phyloP scores from a whole-genome alignment of 306 rosid species.

The Sicyos edulis region DNA sequence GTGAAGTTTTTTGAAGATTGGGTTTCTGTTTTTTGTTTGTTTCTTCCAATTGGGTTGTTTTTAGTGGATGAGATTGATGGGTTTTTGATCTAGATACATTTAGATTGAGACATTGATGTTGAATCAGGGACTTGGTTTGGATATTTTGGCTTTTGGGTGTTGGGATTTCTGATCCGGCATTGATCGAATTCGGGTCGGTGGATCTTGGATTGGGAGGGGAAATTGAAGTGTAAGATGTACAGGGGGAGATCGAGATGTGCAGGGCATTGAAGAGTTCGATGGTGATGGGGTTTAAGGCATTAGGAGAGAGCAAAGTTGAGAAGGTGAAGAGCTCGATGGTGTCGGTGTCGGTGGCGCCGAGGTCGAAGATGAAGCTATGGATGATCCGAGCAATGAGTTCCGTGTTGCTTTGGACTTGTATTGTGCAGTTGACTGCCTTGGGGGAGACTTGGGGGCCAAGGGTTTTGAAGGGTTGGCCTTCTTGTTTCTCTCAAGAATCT shows the following conservation, averaged over 20 bases:
- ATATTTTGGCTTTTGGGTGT: background rate
- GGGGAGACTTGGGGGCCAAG: slow-evolving; percentile 96
- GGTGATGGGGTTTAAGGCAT: slow-evolving; percentile 63
- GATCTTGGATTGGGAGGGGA: slow-evolving; percentile 16
- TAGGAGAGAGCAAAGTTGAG: slow-evolving; percentile 49
- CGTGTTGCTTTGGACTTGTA: slow-evolving; percentile 81
- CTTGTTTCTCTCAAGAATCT: slow-evolving; percentile 72
- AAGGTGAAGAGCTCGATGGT: slow-evolving; percentile 48
- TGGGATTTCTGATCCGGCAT: slow-evolving; percentile 33
- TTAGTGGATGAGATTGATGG: background rate
- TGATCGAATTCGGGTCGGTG: slow-evolving; percentile 28
- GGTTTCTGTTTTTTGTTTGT: too few relatives aligned
- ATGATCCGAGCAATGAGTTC: slow-evolving; percentile 85
- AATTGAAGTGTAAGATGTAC: slow-evolving; percentile 13
- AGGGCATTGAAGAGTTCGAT: slow-evolving; percentile 23
- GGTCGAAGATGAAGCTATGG: slow-evolving; percentile 87
- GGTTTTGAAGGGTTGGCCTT: slow-evolving; percentile 98
- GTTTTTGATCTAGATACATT: background rate
- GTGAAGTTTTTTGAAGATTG: background rate
- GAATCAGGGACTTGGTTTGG: too few relatives aligned
- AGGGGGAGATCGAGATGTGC: slow-evolving; percentile 36
- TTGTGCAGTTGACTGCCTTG: slow-evolving; percentile 79
- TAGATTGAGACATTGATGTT: too few relatives aligned
- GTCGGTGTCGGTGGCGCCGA: slow-evolving; percentile 22
- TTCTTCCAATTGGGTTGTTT: slow-evolving; percentile 14